These are phyloP conservation scores for Sphaceloma murrayae DNA, from an alignment of 2,329 filamentous ascomycete species.

Conservation along the genomic window DNA sequence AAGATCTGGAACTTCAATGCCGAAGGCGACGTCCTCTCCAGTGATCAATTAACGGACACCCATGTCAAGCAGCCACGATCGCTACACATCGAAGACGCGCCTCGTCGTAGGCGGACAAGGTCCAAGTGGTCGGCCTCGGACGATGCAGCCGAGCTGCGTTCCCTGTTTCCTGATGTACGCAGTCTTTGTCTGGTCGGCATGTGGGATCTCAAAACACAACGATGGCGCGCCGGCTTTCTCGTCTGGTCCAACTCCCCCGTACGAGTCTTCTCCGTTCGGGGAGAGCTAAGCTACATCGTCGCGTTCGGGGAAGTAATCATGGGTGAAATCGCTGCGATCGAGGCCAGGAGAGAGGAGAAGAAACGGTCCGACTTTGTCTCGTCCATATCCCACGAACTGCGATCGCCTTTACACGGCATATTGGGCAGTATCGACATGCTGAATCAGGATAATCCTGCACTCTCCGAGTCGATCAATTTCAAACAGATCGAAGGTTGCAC, in stretches of 20 bases:
- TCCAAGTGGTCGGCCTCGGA: neutral
- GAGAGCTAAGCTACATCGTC: slow-evolving; percentile 34
- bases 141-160: slow-evolving; percentile 11
- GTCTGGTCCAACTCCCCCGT: slow-evolving; percentile 39
- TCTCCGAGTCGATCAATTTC: neutral
- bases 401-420: slow-evolving; percentile 40
- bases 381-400: slow-evolving; percentile 44
- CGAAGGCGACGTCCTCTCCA: slow-evolving; percentile 20
- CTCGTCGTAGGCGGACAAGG: slow-evolving; percentile 25
- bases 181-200: slow-evolving; percentile 44
- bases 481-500: slow-evolving; percentile 9
- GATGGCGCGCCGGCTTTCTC: slow-evolving; percentile 37
- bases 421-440: slow-evolving; percentile 27
- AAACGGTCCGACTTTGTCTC: slow-evolving; percentile 46
- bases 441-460: neutral
- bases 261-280: slow-evolving; percentile 34
- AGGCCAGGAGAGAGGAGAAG: slow-evolving; percentile 34
- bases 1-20: slow-evolving; percentile 30
- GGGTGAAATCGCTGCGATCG: slow-evolving; percentile 33
- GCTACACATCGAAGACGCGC: neutral
- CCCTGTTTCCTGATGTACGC: slow-evolving; percentile 34
- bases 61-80: slow-evolving; percentile 6
- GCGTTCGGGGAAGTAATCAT: slow-evolving; percentile 37
- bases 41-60: slow-evolving; percentile 8
- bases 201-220: slow-evolving; percentile 39